Evolutionary conservation across 2,329 filamentous ascomycete species (phyloP).

Genomic region (Aurifilum marmelostoma): DNA sequence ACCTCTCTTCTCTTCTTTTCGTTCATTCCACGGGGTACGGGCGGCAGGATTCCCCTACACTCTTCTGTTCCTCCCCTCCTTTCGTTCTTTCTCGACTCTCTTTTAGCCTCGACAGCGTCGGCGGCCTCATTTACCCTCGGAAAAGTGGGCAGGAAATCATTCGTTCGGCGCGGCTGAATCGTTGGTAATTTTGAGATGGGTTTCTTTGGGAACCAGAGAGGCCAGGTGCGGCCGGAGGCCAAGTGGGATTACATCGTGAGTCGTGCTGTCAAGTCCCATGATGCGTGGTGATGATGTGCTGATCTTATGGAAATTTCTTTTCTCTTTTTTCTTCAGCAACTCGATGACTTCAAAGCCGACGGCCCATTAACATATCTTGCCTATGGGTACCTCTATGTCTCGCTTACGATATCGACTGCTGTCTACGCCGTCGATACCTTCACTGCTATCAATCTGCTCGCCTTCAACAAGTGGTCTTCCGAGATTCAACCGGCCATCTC

Average conservation of each 20-base stretch:
- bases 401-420: conserved; percentile 75
- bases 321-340: conserved; percentile 46
- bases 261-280: conserved; percentile 27
- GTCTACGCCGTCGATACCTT: conserved; percentile 92
- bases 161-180: conserved; percentile 25
- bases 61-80: conserved; percentile 23
- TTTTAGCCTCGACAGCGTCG: conserved; percentile 34
- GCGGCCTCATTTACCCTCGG: conserved; percentile 27
- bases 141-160: conserved; percentile 21
- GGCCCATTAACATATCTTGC: conserved; percentile 78
- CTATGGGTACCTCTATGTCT: conserved; percentile 83
- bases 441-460: conserved; percentile 87
- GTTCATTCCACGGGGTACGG: conserved; percentile 15
- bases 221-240: conserved; percentile 76
- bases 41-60: conserved; percentile 30
- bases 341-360: conserved; percentile 79
- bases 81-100: conserved; percentile 9
- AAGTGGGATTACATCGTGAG: conserved; percentile 93
- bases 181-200: conserved; percentile 54
- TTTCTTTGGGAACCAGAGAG: conserved; percentile 64
- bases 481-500: conserved; percentile 78
- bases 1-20: conserved; percentile 11
- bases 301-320: background rate
- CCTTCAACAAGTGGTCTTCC: conserved; percentile 86
- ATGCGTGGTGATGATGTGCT: background rate